These are phyloP conservation scores for Penicillium egyptiacum DNA, from an alignment of 495 filamentous ascomycete genomes.

Conservation along the genomic window DNA sequence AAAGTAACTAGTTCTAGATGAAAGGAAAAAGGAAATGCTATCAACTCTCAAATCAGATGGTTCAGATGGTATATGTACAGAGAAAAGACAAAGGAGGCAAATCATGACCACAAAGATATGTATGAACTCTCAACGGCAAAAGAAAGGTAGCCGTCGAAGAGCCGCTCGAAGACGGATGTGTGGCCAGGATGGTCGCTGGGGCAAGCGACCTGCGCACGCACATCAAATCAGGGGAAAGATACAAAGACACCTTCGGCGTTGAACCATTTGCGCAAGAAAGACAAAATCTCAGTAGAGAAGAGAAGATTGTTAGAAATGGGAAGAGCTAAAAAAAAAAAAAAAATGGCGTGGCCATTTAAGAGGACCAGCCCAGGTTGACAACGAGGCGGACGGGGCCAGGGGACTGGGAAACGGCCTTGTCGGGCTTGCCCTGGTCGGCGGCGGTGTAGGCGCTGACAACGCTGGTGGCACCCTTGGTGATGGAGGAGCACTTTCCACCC, in stretches of 20 bases:
- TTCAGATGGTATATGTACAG: constrained; percentile 36
- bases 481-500: constrained; percentile 36
- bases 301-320: constrained; percentile 13
- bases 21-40: constrained; percentile 24
- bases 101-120: constrained; percentile 26
- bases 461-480: constrained; percentile 25
- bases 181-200: constrained; percentile 15
- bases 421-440: constrained; percentile 26
- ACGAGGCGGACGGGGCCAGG: constrained; percentile 35
- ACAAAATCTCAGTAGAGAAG: constrained; percentile 9
- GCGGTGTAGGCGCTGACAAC: constrained; percentile 40
- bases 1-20: not conserved
- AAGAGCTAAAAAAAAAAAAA: constrained; percentile 5
- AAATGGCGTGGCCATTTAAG: constrained; percentile 18
- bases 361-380: constrained; percentile 37
- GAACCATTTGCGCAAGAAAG: constrained; percentile 25
- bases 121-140: constrained; percentile 14
- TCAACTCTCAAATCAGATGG: constrained; percentile 24
- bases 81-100: constrained; percentile 24
- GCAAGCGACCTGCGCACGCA: constrained; percentile 11
- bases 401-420: constrained; percentile 10
- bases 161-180: constrained; percentile 9
- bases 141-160: constrained; percentile 14
- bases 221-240: not conserved
- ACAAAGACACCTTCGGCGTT: constrained; percentile 11